Evolutionary conservation across 2,329 filamentous ascomycete species (phyloP), one percentile per base, ranked within the genome.

Genomic region (Colletotrichum incanum): DNA sequence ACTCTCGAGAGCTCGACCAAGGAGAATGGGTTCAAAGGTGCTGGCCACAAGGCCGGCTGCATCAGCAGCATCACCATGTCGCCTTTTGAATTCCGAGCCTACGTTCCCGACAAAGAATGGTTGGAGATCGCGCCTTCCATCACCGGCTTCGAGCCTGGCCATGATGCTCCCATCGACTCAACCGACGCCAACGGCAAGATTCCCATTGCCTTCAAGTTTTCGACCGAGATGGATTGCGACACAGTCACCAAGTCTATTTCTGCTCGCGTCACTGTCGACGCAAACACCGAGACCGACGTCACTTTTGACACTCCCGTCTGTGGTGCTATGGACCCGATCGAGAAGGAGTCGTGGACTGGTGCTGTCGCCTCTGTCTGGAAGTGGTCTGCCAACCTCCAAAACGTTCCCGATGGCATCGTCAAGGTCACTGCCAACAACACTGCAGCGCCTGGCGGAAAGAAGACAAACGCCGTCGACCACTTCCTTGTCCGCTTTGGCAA

Each of bases 371-470:
- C 85, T 1, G 79, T 81, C 5, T 92, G 89, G 88, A 81, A 80
- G 20, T 89, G 87, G 80, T 84, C 81, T 2, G 86, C 86, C 18
- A 87, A 82, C 8, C 77, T 93, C 34, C 83, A 81, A 11, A 86
- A 88, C 58, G 88, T 92, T 1, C 86, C 87, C 11, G 87, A 93
- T 72, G 91, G 91, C 39, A 82, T 93, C 26, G 88, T 93, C 76
- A 82, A 84, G 41, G 76, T 92, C 64, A 90, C 87, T 0, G 80
- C 92, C 56, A 85, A 83, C 62, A 91, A 91, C 74, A 84, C 86
- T 26, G 84, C 84, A 3, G 84, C 82, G 52, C 77, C 79, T 4
- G 80, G 81, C 31, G 84, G 84, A 2, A 79, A 76, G 7, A 80
- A 79, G 31, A 91, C 89, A 0, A 82, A 86, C 59, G 83, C 88